Evolutionary conservation across 1,284 basidiomycete species (phyloP).

Genomic region (Papiliotrema nemorosa): DNA sequence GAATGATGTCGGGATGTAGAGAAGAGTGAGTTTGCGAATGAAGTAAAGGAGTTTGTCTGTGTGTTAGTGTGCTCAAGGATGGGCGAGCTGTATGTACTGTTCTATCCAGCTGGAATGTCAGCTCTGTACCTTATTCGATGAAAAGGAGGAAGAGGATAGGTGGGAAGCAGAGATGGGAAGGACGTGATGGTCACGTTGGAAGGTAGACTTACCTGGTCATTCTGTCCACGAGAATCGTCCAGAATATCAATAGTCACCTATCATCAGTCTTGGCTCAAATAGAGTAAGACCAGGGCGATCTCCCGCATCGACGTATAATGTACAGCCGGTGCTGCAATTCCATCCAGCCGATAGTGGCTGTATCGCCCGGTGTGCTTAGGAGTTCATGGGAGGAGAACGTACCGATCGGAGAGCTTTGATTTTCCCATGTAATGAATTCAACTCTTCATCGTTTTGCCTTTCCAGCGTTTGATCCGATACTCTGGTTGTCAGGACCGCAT

Average conservation of each 20-base stretch:
- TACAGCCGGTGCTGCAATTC: not conserved
- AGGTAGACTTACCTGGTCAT: conserved; percentile 42
- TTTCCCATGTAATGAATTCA: conserved; percentile 47
- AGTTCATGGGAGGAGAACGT: conserved; percentile 13
- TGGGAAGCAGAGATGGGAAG: too few relatives aligned
- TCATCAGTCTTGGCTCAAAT: not conserved
- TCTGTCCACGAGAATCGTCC: conserved; percentile 44
- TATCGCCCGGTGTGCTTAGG: conserved; percentile 5
- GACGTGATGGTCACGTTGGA: not conserved
- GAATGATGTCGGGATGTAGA: conserved; percentile 45
- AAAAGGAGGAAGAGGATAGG: too few relatives aligned
- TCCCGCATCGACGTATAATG: too few relatives aligned
- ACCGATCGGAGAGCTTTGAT: conserved; percentile 47
- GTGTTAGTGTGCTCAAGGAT: not conserved
- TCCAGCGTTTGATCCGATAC: conserved; percentile 48
- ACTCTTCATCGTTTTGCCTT: conserved; percentile 49
- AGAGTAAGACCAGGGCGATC: too few relatives aligned
- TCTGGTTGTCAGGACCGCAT: conserved; percentile 10
- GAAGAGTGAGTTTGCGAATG: conserved; percentile 45
- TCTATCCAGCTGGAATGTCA: conserved; percentile 35
- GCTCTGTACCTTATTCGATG: not conserved
- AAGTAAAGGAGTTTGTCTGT: conserved; percentile 41
- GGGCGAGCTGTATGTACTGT: conserved; percentile 22
- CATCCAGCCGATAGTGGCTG: too few relatives aligned
- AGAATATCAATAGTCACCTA: conserved; percentile 49